These are phyloP conservation scores for Xylaria arbuscula DNA, from an alignment of 2,329 filamentous ascomycete genomes.

Conservation along the genomic window DNA sequence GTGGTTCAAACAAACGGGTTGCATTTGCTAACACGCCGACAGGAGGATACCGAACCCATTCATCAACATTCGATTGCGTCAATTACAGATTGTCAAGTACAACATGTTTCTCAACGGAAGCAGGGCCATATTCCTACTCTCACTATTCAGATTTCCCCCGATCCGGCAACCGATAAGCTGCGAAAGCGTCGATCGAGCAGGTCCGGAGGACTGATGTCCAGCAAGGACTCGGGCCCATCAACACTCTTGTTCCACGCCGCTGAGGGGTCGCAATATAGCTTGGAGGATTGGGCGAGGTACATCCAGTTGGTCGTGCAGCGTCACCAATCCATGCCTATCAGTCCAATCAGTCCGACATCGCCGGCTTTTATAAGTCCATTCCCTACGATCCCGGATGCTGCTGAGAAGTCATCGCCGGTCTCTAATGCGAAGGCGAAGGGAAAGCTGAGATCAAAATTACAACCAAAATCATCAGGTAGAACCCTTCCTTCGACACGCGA, in stretches of 20 bases:
- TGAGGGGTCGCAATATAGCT: conserved; percentile 62
- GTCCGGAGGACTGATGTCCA: conserved; percentile 65
- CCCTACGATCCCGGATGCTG: conserved; percentile 54
- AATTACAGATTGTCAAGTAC: conserved; percentile 68
- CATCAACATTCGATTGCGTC: conserved; percentile 65
- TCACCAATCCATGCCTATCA: conserved; percentile 60
- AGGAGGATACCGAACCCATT: conserved; percentile 66
- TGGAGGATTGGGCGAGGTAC: conserved; percentile 70
- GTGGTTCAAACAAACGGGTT: conserved; percentile 7
- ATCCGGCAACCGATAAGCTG: conserved; percentile 66
- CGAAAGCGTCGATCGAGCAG: conserved; percentile 73
- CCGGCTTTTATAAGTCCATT: conserved; percentile 67
- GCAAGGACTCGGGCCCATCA: conserved; percentile 61
- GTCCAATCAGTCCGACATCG: conserved; percentile 64
- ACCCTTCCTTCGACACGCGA: conserved; percentile 61
- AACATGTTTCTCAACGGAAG: conserved; percentile 70
- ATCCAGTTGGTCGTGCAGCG: conserved; percentile 60
- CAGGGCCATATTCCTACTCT: conserved; percentile 70
- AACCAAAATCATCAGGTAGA: conserved; percentile 62
- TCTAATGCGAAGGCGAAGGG: conserved; percentile 58
- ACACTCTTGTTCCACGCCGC: conserved; percentile 68
- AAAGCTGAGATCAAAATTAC: conserved; percentile 53
- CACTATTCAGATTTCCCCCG: conserved; percentile 64
- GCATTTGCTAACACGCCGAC: conserved; percentile 37
- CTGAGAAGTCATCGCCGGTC: conserved; percentile 58